These are phyloP conservation scores for Flaveria floridana DNA, from an alignment of 140 eudicot genomes.

Conservation along the genomic window DNA sequence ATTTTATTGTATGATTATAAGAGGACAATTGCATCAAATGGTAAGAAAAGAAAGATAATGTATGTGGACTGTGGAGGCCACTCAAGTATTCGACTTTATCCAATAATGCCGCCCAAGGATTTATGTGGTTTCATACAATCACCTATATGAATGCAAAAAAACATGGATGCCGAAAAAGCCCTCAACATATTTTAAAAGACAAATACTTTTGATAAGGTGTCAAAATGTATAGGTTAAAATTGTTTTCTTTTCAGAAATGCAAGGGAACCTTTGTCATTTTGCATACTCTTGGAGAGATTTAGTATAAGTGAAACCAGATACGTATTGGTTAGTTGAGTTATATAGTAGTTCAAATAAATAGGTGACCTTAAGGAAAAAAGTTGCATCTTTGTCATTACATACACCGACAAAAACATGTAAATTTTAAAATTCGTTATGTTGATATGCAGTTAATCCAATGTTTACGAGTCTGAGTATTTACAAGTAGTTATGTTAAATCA, in stretches of 20 bases:
- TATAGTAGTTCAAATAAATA: background rate
- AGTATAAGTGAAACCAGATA: background rate
- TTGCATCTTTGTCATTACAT: background rate
- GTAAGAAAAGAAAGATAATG: background rate
- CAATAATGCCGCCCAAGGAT: background rate
- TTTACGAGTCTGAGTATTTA: background rate
- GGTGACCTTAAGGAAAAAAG: background rate
- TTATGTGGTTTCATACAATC: background rate
- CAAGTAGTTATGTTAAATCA: conserved; percentile 15
- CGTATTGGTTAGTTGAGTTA: background rate
- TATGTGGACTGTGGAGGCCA: background rate
- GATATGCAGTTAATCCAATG: background rate
- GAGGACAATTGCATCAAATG: background rate
- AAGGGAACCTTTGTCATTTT: background rate
- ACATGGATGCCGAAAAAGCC: background rate
- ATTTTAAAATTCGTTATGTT: too few relatives aligned
- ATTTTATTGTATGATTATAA: background rate
- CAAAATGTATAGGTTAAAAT: background rate
- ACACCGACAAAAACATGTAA: too few relatives aligned
- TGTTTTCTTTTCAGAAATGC: background rate
- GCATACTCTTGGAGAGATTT: background rate
- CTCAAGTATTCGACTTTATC: background rate
- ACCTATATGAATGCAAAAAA: background rate
- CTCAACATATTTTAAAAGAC: background rate
- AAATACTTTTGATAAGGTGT: background rate